Evolutionary conservation across 2,329 filamentous ascomycete species (phyloP), one percentile per base, ranked within the genome.

Genomic region (Hypoxylon sp.): DNA sequence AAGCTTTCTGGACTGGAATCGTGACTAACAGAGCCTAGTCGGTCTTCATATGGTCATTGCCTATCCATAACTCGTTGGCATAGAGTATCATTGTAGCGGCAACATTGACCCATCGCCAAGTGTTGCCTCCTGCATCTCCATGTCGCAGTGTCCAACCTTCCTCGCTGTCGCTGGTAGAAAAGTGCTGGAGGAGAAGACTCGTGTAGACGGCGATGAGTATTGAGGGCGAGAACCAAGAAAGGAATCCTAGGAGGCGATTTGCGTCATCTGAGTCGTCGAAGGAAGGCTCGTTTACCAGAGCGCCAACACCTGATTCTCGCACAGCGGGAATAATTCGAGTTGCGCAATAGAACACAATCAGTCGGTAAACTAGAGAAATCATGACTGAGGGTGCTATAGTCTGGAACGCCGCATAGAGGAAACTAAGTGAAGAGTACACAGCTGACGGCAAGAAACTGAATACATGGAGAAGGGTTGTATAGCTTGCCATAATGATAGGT

Each of bases 401-500:
- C 79, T 96, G 93, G 76, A 98, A 92, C 20, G 96, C 96, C 9
- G 95, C 94, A 62, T 94, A 89, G 70, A 97, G 87, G 73, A 98
- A 93, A 68, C 90, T 92, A 73, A 97, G 90, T 0, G 90, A 91
- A 0, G 93, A 94, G 78, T 92, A 91, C 3, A 96, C 89, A 26
- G 92, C 93, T 2, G 87, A 90, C 2, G 93, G 95, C n/a, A 97
- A 83, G 3, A 90, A 91, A 59, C 92, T 91, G 36, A 98, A 83
- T 48, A 94, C 87, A 72, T 96, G 92, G 48, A 97, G 83, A 44
- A 98, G 82, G 0, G 95, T 97, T 24, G 93, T 95, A 79, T 97
- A 98, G 5, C 94, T 97, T 4, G 95, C 96, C 95, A 98, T 98
- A 78, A 99, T 95, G 69, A 98, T 93, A 0, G 96, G 96, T 12